Base-by-base conservation (phyloP, 768 basidiomycete species). In the Tricholoma sp. region DNA sequence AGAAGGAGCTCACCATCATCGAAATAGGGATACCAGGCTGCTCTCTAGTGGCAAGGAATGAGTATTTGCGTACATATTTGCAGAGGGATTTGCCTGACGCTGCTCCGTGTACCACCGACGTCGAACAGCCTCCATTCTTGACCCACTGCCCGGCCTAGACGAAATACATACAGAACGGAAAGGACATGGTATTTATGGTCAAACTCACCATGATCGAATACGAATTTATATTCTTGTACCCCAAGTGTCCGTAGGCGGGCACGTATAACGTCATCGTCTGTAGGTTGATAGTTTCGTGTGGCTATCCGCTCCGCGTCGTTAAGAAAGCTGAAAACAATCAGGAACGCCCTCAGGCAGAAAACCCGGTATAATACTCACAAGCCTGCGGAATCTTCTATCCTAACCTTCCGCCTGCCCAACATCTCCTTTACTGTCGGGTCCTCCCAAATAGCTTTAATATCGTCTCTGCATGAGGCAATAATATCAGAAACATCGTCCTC, bases 61-160 rank as follows among this genome's bases (percentile, higher is more conserved):
- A 24, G 41, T 50, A 54, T 50, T 52, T 52, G 46, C 32, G 50
- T 34, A 56, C 27, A 56, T 31, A 50, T 18, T 10, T 50, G 52
- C 7, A 51, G 52, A 53, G 4, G 14, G 37, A 19, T 32, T 63
- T 60, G 63, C 66, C 84, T 70, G 61, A 89, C 88, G 59, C 76
- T 81, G 54, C 82, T 87, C 61, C 84, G 77, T 34, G 85, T 84
- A 18, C 89, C 89, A 32, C 90, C 89, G 27, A 92, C 88, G 66
- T 93, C 90, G 65, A 88, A 93, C 61, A 93, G 76, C 46, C 84
- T 70, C 89, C 89, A 91, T 67, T 91, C 89, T 57, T 77, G 83
- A 1, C 84, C 86, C 57, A 79, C 76, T 10, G 82, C 81, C 57
- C 75, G 71, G 27, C 82, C 86, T 86, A 53, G 14, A 32, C 21